Evolutionary conservation across 352 stramenopile genomes (phyloP), one percentile per base, ranked within the genome.

Genomic region (Globisporangium irregulare): DNA sequence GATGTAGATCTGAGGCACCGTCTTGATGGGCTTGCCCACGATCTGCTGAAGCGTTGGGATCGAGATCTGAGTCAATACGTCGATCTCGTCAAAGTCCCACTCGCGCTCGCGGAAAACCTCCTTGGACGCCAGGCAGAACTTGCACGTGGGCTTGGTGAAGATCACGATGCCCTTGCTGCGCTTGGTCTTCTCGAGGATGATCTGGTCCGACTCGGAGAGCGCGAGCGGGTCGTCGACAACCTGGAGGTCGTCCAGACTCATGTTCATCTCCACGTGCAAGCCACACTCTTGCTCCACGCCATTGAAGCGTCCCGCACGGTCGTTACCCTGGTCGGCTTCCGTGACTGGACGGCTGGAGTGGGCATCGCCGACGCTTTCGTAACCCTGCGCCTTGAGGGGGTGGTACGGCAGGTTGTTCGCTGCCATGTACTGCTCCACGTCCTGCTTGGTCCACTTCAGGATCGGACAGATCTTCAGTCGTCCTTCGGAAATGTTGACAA

Each of bases 401-500:
- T 96, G 89, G 69, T 89, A 92, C 62, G 89, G 82, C 56, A 96
- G 75, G 38, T 84, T 65, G 64, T 92, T 76, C 7, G 36, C 62
- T 29, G 75, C 65, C 81, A 95, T 93, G 71, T 95, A 95, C 55
- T 92, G 66, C 25, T 91, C 81, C 7, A 95, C 75, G 36, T 94
- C 78, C 18, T 77, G 56, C 62, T 93, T 91, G 67, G 76, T 90
- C 89, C 87, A 95, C 38, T 84, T 71, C 50, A 96, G 76, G 41
- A 95, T 96, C 53, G 89, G 89, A 53, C 89, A 93, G 59, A 96
- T 90, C 73, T 96, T 96, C 58, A 95, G 74, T 1, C 86, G 78
- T 8, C 84, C 87, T 56, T 96, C 84, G 67, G 94, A 81, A 64
- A 91, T 74, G 68, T 93, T 91, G 41, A 95, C 86, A 55, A 87